Base-by-base conservation (phyloP, 140 eudicot genomes). In the Senecio squalidus region DNA sequence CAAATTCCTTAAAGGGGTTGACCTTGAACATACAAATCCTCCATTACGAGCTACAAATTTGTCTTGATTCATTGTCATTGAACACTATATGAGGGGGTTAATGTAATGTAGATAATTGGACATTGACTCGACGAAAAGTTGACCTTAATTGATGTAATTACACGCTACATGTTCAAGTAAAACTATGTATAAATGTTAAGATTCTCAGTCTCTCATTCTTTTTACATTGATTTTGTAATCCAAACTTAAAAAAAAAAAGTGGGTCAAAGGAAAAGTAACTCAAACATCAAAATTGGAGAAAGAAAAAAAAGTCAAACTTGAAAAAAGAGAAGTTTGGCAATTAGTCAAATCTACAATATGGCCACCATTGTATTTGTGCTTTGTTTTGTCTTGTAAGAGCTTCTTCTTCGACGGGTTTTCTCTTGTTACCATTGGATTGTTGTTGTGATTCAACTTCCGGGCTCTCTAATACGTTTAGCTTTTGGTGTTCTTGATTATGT, bases 351-450 rank as follows among this genome's bases (percentile, higher is more conserved):
- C 79, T 46, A 82, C 82, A 58, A 64, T 69, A 23, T 75, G 78
- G 66, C 76, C 89, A 82, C 69, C 77, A 71, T 34, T 77, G 80
- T 68, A 82, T 85, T 82, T 85, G 46, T 77, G 89, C 55, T 78
- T 82, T 64, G 76, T 73, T 85, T 89, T 89, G 51, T 77, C 83
- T 75, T 74, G 93, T 52, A 77, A 55, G 41, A 59, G 66, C 59
- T 47, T 72, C 93, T 52, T 82, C 95, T 47, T 89, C 95, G 61
- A 78, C 59, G 21, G 86, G 59, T 64, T 85, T 89, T 56, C 95
- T 77, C 75, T 89, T 88, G 58, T 74, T 83, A 28, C 66, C 79
- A 29, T 72, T 69, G 15, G 71, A 68, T 45, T 68, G 70, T 57
- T 76, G 73, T 39, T 67, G 61, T 51, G 78, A 33, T 55, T 77